A percentile compares a stretch with the other conserved stretches of the same genome.
Evolutionary conservation across 75 land plant species (phyloP).

Genomic region (Adiantum capillusveneris): DNA sequence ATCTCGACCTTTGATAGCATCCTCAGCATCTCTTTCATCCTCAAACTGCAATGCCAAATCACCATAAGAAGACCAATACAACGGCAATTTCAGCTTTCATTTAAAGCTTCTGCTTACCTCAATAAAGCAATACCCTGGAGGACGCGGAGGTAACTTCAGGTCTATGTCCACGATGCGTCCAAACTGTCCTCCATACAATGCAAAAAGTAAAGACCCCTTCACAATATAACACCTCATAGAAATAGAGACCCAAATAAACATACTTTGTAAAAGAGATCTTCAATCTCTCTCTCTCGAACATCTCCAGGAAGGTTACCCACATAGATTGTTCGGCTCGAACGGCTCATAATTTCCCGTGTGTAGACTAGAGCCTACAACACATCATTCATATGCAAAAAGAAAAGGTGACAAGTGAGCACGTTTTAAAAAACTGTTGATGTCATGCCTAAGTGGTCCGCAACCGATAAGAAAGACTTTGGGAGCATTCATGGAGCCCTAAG

Average conservation of each 20-base stretch:
- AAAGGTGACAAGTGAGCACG: neutral
- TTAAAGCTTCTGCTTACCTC: conserved; percentile 39
- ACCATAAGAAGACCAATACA: neutral
- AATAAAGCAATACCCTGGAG: conserved; percentile 64
- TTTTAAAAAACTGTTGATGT: neutral
- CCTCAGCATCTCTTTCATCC: conserved; percentile 89
- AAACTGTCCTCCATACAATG: conserved; percentile 34
- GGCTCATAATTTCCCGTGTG: conserved; percentile 25
- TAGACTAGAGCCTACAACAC: neutral
- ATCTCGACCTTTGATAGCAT: conserved; percentile 94
- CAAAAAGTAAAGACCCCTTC: neutral
- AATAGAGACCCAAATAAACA: neutral
- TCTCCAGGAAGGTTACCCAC: conserved; percentile 41
- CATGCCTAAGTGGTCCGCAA: neutral
- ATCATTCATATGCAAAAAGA: neutral
- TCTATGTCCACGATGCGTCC: conserved; percentile 69
- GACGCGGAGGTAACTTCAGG: conserved; percentile 65
- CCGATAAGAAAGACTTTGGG: neutral
- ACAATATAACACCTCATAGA: too few species aligned
- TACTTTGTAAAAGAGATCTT: conserved; percentile 28
- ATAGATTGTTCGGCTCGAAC: conserved; percentile 46
- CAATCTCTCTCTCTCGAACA: conserved; percentile 26
- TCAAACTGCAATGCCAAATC: conserved; percentile 60
- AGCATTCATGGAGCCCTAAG: neutral
- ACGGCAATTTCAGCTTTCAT: too few species aligned